A percentile compares a stretch with the other conserved stretches of the same genome.
Conservation (phyloP, 2,329 filamentous ascomycete genomes). For the Cordyceps javanica region DNA sequence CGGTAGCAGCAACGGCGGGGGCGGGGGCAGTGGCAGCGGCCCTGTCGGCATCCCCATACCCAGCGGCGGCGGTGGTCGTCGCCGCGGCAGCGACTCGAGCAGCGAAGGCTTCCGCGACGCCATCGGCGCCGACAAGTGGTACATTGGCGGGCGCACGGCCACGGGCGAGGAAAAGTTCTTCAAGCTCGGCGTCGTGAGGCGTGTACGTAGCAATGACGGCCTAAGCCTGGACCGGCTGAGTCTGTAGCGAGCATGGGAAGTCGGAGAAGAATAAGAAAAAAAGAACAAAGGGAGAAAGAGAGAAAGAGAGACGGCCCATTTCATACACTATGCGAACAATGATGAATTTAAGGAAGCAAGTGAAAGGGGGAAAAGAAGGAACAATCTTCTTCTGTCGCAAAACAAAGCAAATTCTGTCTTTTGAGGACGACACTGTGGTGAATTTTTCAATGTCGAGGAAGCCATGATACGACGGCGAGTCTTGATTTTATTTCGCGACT, state of each 20-base stretch:
- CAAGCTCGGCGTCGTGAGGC: slow-evolving; percentile 68
- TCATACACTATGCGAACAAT: too few relatives aligned
- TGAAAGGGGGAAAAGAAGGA: too few relatives aligned
- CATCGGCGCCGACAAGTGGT: slow-evolving; percentile 70
- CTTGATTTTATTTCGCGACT: too few relatives aligned
- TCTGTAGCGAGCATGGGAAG: slow-evolving; percentile 44
- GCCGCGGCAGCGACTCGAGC: slow-evolving; percentile 68
- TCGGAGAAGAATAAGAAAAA: neutral
- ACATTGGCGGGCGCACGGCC: slow-evolving; percentile 71
- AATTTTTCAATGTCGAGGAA: too few relatives aligned
- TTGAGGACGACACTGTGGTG: too few relatives aligned
- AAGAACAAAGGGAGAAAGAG: neutral
- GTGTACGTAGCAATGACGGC: slow-evolving; percentile 67
- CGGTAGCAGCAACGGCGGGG: neutral
- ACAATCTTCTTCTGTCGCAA: neutral
- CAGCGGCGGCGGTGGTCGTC: slow-evolving; percentile 28
- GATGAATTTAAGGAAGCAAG: too few relatives aligned
- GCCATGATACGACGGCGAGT: too few relatives aligned
- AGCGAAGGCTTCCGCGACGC: slow-evolving; percentile 71
- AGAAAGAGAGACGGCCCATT: neutral
- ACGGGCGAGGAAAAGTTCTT: slow-evolving; percentile 76
- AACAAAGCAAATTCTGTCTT: neutral
- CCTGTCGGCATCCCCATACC: slow-evolving; percentile 34
- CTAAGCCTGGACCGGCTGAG: slow-evolving; percentile 70
- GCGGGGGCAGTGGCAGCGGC: slow-evolving; percentile 11